phyloP scores from a whole-genome alignment of 306 rosid species.

The Castanea mollissima region DNA sequence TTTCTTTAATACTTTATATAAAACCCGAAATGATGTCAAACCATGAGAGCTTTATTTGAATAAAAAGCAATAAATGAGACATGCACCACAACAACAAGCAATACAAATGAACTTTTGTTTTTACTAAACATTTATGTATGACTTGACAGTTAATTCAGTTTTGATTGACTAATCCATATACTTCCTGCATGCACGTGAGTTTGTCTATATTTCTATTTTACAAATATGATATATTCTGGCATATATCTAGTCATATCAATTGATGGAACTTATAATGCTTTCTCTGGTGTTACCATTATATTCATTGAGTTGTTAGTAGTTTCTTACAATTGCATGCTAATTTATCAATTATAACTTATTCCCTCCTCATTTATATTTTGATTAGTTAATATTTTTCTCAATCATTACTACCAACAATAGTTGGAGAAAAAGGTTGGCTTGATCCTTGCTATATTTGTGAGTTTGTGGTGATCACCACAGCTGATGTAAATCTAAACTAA shows the following conservation, averaged over 20 bases:
- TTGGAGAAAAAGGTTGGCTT: conserved; percentile 9
- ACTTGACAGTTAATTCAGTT: neutral
- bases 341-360: neutral
- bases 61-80: neutral
- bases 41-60: neutral
- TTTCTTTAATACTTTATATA: neutral
- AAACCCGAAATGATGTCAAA: neutral
- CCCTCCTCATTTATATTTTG: neutral
- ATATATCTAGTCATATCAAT: neutral
- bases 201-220: neutral
- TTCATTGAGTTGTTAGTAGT: neutral
- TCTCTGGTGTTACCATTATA: neutral
- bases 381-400: neutral
- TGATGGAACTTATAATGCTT: neutral
- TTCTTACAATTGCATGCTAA: neutral
- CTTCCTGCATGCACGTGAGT: neutral
- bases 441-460: conserved; percentile 2
- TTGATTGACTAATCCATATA: neutral
- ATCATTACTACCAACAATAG: neutral
- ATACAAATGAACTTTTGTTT: neutral
- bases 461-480: neutral
- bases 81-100: neutral
- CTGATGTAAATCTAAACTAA: conserved; percentile 1
- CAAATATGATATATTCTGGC: neutral
- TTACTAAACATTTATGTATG: neutral